Evolutionary conservation across 495 filamentous ascomycete species (phyloP).

Genomic region (Xylaria telfairii): DNA sequence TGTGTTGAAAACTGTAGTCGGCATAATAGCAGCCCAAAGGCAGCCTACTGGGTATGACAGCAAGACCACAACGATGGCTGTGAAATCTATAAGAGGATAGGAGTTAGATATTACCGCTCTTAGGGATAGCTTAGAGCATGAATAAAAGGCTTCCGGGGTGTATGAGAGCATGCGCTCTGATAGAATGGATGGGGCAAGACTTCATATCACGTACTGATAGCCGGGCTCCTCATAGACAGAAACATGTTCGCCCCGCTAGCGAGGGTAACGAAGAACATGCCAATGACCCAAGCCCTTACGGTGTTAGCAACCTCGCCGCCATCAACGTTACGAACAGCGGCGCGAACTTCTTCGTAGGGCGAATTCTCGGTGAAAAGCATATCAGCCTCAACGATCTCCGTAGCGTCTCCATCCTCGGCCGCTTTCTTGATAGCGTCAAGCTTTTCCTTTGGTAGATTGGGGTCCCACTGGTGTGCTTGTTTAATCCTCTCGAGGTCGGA

Average conservation of each 20-base stretch:
- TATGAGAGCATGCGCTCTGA: background rate
- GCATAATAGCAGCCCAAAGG: conserved; percentile 61
- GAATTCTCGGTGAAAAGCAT: conserved; percentile 39
- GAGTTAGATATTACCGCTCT: background rate
- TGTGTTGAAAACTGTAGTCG: conserved; percentile 54
- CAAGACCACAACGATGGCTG: conserved; percentile 63
- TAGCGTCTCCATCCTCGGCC: conserved; percentile 44
- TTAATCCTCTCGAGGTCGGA: conserved; percentile 38
- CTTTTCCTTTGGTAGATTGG: conserved; percentile 43
- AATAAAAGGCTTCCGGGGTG: background rate
- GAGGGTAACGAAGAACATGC: conserved; percentile 61
- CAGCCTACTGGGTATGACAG: conserved; percentile 63
- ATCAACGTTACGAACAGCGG: conserved; percentile 59
- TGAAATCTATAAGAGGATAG: conserved; percentile 43
- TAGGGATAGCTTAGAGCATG: background rate
- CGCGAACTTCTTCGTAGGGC: conserved; percentile 56
- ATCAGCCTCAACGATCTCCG: conserved; percentile 40
- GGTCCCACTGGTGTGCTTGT: conserved; percentile 42
- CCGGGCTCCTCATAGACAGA: conserved; percentile 58
- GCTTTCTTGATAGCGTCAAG: conserved; percentile 45
- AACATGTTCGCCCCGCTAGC: conserved; percentile 65
- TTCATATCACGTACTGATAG: conserved; percentile 46
- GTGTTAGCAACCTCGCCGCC: conserved; percentile 65
- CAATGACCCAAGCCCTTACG: conserved; percentile 67
- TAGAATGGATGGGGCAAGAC: background rate